phyloP scores from a whole-genome alignment of 2,329 filamentous ascomycete genomes.

The Fusarium dlaminii region DNA sequence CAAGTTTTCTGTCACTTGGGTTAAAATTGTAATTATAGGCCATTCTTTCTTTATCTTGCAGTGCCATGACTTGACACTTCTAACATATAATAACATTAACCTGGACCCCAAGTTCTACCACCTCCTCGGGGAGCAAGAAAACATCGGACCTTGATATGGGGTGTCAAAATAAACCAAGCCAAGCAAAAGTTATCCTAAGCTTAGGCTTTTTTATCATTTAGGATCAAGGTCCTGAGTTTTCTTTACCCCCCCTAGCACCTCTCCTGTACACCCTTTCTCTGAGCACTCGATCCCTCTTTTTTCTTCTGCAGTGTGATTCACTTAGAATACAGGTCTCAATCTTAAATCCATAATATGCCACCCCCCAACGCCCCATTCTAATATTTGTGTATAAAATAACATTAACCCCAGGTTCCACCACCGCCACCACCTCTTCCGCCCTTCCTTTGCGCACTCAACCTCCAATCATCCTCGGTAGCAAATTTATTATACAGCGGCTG shows the following conservation, averaged over 20 bases:
- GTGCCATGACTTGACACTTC: background rate
- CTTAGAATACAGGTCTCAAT: background rate
- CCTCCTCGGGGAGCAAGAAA: no score
- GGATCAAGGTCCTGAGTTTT: no score
- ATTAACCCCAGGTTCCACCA: slow-evolving; percentile 89
- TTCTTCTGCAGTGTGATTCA: background rate
- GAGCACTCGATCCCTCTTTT: no score
- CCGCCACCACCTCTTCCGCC: slow-evolving; percentile 84
- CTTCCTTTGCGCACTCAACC: slow-evolving; percentile 85
- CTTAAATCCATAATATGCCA: no score
- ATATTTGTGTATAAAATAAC: background rate
- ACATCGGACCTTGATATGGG: no score
- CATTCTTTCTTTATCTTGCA: background rate
- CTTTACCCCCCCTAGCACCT: no score
- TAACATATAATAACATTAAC: background rate
- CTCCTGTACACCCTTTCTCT: no score
- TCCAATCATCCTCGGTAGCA: slow-evolving; percentile 93
- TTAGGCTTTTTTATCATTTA: no score
- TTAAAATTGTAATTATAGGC: background rate
- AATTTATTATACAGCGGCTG: slow-evolving; percentile 95
- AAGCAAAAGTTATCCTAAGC: no score
- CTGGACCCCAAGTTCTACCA: no score
- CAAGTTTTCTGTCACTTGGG: background rate
- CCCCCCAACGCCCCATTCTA: background rate
- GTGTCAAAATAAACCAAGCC: no score